Evolutionary conservation across 2,329 filamentous ascomycete species (phyloP).

Genomic region (Cladobotryum protrusum): DNA sequence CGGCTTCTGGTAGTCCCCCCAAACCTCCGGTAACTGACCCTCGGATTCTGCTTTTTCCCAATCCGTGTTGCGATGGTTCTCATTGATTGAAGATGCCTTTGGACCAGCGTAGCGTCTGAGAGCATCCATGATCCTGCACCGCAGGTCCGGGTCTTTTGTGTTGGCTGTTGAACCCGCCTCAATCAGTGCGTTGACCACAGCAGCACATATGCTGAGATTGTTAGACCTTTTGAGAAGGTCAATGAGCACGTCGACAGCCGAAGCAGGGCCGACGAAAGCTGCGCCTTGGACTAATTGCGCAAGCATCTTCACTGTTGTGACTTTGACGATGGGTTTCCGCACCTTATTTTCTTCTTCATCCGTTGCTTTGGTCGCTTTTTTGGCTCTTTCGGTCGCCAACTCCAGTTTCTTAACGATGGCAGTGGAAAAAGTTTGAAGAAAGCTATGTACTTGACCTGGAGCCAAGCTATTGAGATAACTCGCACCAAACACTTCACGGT

Average conservation of each 20-base stretch:
- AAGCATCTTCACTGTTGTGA: slow-evolving; percentile 34
- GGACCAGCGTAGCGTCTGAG: neutral
- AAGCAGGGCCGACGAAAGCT: slow-evolving; percentile 19
- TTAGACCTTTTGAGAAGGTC: slow-evolving; percentile 23
- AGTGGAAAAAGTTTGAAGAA: slow-evolving; percentile 22
- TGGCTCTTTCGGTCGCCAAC: slow-evolving; percentile 11
- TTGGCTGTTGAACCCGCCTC: slow-evolving; percentile 14
- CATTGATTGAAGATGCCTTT: slow-evolving; percentile 6
- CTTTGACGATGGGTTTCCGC: slow-evolving; percentile 21
- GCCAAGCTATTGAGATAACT: slow-evolving; percentile 15
- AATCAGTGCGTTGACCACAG: slow-evolving; percentile 24
- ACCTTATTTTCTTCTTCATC: neutral
- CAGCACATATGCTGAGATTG: slow-evolving; percentile 27
- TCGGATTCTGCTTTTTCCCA: neutral
- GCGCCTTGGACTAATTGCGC: slow-evolving; percentile 26
- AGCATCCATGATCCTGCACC: neutral
- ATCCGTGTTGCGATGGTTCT: neutral
- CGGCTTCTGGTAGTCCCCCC: neutral
- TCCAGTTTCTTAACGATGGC: slow-evolving; percentile 24
- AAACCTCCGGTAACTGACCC: neutral
- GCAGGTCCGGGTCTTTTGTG: slow-evolving; percentile 6
- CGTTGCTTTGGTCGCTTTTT: neutral
- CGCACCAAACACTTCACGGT: neutral
- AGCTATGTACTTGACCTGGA: slow-evolving; percentile 17
- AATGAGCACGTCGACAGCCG: slow-evolving; percentile 23